phyloP scores from a whole-genome alignment of 2,329 filamentous ascomycete species.

The Aspergillus puulaauensis region DNA sequence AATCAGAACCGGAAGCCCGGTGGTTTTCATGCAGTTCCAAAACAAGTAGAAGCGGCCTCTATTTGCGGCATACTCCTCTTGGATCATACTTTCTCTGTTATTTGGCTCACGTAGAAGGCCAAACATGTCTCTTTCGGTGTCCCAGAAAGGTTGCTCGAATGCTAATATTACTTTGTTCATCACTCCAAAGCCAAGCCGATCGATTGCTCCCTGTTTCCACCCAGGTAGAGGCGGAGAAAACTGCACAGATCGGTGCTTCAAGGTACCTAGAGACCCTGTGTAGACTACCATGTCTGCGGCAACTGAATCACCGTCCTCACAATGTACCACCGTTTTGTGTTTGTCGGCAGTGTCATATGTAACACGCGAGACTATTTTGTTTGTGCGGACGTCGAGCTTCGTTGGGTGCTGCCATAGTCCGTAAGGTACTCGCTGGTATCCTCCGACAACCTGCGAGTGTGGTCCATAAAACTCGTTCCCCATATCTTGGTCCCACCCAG shows the following conservation, averaged over 20 bases:
- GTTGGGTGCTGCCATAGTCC: constrained; percentile 77
- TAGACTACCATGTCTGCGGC: constrained; percentile 90
- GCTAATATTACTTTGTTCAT: constrained; percentile 94
- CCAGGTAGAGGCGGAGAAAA: constrained; percentile 88
- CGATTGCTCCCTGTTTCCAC: constrained; percentile 80
- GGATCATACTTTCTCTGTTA: constrained; percentile 68
- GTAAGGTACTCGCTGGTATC: constrained; percentile 89
- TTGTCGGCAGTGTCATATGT: constrained; percentile 55
- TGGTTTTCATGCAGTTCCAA: constrained; percentile 92
- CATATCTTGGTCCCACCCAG: constrained; percentile 94
- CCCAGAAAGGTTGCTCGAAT: constrained; percentile 89
- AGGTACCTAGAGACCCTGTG: constrained; percentile 83
- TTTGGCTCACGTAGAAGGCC: constrained; percentile 78
- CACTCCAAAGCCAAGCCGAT: constrained; percentile 84
- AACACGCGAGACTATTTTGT: constrained; percentile 71
- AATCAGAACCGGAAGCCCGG: constrained; percentile 81
- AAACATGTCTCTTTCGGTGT: constrained; percentile 85
- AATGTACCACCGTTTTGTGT: constrained; percentile 64
- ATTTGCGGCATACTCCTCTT: constrained; percentile 73
- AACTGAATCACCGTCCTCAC: constrained; percentile 72
- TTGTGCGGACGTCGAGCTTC: constrained; percentile 73
- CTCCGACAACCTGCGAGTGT: constrained; percentile 89
- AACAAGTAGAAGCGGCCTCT: constrained; percentile 96
- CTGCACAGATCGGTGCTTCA: constrained; percentile 76
- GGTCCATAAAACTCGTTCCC: constrained; percentile 96